Evolutionary conservation across 768 basidiomycete genomes (phyloP), one percentile per base, ranked within the genome.

Genomic region (Hortiboletus flavorubellus): DNA sequence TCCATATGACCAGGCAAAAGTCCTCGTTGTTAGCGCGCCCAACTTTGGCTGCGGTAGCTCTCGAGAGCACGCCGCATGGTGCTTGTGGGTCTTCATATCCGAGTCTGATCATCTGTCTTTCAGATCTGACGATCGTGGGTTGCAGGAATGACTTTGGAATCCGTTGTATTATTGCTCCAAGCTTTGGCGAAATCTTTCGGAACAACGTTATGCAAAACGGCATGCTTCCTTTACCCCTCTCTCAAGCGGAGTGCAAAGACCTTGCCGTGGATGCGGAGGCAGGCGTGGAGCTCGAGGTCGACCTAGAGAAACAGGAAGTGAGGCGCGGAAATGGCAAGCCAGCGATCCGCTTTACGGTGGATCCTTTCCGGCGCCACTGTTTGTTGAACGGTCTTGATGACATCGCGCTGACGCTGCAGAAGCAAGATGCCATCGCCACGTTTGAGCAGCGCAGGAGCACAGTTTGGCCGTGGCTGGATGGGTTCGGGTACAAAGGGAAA

Each of bases 371-470:
- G 59, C 78, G 92, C 52, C 91, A 96, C 68, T 95, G 97, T 70
- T 75, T 99, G 70, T 71, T 99, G 73, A 94, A 99, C 65, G 97
- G 97, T 33, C 75, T 98, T 60, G 97, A 99, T 70, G 97, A 98
- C 66, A 96, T 99, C 59, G 94, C 89, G 41, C 76, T 99, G 72
- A 99, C 97, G 42, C 76, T 99, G 77, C 86, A 91, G 71, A 86
- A 85, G 68, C 84, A 78, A 33, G 75, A 75, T 10, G 70, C 78
- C n/a, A 97, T 99, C 60, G 76, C 79, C 56, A 62, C 71, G 41
- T 99, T 98, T 64, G 97, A 99, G 80, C 66, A 80, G 65, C 81
- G 80, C 64, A 74, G 97, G 60, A 88, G 84, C 29, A 75, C 83
- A 65, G 69, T 76, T 54, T 98, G 94, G 93, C 91, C 97, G 6